Evolutionary conservation across 2,329 filamentous ascomycete species (phyloP), one percentile per base, ranked within the genome.

Genomic region (Sarocladiaceae sp.): DNA sequence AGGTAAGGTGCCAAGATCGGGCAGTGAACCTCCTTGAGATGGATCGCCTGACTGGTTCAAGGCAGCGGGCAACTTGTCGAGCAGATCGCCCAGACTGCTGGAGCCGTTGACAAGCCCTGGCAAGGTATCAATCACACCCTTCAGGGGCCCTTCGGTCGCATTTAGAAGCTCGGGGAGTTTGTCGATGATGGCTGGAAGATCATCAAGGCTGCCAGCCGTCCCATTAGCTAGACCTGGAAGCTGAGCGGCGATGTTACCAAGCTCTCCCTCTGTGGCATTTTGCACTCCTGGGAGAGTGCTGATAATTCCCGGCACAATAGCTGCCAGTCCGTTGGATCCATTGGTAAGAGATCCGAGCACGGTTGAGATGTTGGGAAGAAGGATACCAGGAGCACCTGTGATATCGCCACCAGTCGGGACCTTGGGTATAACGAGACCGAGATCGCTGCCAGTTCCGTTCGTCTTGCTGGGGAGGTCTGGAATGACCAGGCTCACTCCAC

Each of bases 211-310:
- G 6, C 47, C 47, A 8, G 47, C 28, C 12, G 47, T n/a, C 15
- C 31, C 47, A 15, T 50, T 37, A 12, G 17, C 47, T 4, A 50
- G 29, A 37, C 31, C 47, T 15, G 29, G 29, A 23, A 50, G 47
- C 47, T 50, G 47, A 25, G 47, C 15, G 26, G 33, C 47, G 13
- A 50, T 50, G 5, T 50, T 33, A 15, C 47, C 47, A 6, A 50
- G 31, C 47, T 50, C 47, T 4, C 47, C 47, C 11, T 36, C 20
- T 7, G 47, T 37, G 3, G 29, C 47, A n/a, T 37, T 37, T 4
- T 8, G 7, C 25, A 36, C 31, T 8, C 47, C 47, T 25, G 31
- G 29, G 18, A 50, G 47, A 22, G 31, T 50, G 18, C 29, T 20
- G 31, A 50, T 50, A 20, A 50, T 50, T n/a, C 31, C 47, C 5